phyloP scores from a whole-genome alignment of 1,284 basidiomycete genomes.

The Farysia itapuensis region DNA sequence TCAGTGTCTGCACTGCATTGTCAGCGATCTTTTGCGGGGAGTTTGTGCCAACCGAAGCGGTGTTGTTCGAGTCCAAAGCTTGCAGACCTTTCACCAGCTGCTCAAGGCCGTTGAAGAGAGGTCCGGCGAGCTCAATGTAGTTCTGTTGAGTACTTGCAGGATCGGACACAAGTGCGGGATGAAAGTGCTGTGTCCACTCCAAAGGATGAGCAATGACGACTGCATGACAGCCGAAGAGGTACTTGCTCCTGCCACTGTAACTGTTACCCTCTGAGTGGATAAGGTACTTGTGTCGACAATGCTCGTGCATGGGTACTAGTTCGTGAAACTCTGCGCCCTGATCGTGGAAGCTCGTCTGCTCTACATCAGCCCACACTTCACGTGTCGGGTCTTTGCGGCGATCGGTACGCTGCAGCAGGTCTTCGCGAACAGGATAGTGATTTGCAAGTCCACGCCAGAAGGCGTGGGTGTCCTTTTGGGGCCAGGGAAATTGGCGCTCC shows the following conservation, averaged over 20 bases:
- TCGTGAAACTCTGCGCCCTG: constrained; percentile 15
- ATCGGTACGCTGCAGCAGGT: constrained; percentile 24
- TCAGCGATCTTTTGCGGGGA: constrained; percentile 28
- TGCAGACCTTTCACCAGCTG: constrained; percentile 10
- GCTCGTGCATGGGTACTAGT: constrained; percentile 35
- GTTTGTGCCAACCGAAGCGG: constrained; percentile 4
- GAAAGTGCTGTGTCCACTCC: constrained; percentile 53
- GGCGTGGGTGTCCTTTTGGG: constrained; percentile 11
- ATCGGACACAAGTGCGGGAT: constrained; percentile 36
- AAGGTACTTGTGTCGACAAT: constrained; percentile 42
- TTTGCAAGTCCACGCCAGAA: constrained; percentile 41
- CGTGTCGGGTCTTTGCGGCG: constrained; percentile 3
- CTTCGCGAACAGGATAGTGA: constrained; percentile 22
- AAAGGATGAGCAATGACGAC: constrained; percentile 36
- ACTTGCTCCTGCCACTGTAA: constrained; percentile 43
- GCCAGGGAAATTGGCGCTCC: constrained; percentile 30
- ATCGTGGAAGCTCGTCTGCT: constrained; percentile 42
- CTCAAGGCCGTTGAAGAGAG: constrained; percentile 28
- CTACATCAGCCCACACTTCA: constrained; percentile 37
- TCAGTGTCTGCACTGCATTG: constrained; percentile 25
- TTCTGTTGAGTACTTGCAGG: constrained; percentile 17
- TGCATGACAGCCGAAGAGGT: constrained; percentile 27
- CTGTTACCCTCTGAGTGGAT: constrained; percentile 49
- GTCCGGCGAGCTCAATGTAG: constrained; percentile 26
- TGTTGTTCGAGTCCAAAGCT: not conserved